Evolutionary conservation across 192 early-diverging fungal species (phyloP), one percentile per base, ranked within the genome.

Genomic region (Linnemannia exigua): DNA sequence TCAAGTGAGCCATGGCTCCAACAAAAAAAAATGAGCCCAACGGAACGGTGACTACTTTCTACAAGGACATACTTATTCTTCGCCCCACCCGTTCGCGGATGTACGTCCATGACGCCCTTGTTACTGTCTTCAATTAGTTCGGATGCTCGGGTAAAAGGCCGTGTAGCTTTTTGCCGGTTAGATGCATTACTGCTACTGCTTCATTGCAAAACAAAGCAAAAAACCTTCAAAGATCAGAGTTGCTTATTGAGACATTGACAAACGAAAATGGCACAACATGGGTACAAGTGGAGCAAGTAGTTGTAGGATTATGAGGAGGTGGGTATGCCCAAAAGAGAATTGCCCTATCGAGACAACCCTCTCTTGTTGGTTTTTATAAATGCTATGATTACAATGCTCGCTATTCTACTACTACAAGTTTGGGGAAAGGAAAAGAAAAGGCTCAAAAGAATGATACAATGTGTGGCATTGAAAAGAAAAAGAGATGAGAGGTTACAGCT

Each of bases 341-440:
- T 44, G 41, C 41, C 3, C 28, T 31, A n/a, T n/a, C 15, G 4
- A 63, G 20, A 20, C 6, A 14, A 2, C 25, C 58, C 12, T 63
- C 58, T 63, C 28, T 31, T 63, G 58, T n/a, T 63, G 8, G 28
- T 61, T 63, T 63, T 63, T 28, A 61, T 28, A 61, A 63, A 50
- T 25, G 31, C 58, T 63, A 63, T 63, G 58, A 25, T 63, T 63
- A 63, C 58, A 63, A 63, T 63, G 58, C 58, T 63, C 28, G 58
- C 58, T 63, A 63, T 31, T 63, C 58, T 63, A 63, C 58, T 63
- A 25, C 58, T 63, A 63, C 58, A 63, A 11, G 28, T 54, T 54
- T n/a, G n/a, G 19, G 52, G 31, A 63, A 63, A 12, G 31, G 28
- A 61, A 31, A 63, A 3, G 14, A 63, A 54, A n/a, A 25, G 0